These are phyloP conservation scores for Xylaria flabelliformis DNA, from an alignment of 495 filamentous ascomycete species.

Conservation along the genomic window DNA sequence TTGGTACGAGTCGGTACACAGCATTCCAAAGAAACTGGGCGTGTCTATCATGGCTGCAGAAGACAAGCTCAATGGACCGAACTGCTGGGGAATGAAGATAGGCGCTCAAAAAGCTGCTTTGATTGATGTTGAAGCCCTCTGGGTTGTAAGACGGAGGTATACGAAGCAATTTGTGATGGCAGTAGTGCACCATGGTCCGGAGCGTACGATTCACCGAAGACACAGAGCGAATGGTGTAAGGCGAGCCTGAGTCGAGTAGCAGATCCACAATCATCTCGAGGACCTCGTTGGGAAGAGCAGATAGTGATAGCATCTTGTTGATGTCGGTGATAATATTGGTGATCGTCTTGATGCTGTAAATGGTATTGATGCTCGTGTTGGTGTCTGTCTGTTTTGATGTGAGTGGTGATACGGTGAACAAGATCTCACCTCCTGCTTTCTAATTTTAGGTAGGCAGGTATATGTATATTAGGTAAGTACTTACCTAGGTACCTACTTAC, in stretches of 20 bases:
- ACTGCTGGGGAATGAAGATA: not conserved
- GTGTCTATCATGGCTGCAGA: rapidly evolving
- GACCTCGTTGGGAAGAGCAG: not conserved
- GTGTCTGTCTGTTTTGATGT: not conserved
- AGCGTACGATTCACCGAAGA: not conserved
- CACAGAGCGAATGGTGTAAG: not conserved
- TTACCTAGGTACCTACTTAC: too few species aligned
- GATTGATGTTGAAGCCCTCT: not conserved
- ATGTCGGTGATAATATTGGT: not conserved
- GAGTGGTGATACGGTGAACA: not conserved
- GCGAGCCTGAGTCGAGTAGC: not conserved
- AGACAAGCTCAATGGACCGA: not conserved
- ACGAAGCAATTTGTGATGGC: not conserved
- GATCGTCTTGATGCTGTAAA: not conserved
- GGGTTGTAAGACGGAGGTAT: not conserved
- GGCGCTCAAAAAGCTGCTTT: not conserved
- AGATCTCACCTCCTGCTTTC: not conserved
- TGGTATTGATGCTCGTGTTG: not conserved
- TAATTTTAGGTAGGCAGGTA: not conserved
- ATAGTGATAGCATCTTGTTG: not conserved
- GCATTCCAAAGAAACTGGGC: not conserved
- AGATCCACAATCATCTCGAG: not conserved
- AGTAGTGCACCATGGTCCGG: not conserved
- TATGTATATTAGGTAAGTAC: too few species aligned
- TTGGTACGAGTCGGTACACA: not conserved